Base-by-base conservation (phyloP, 2,329 filamentous ascomycete species). In the Diaporthe eres region DNA sequence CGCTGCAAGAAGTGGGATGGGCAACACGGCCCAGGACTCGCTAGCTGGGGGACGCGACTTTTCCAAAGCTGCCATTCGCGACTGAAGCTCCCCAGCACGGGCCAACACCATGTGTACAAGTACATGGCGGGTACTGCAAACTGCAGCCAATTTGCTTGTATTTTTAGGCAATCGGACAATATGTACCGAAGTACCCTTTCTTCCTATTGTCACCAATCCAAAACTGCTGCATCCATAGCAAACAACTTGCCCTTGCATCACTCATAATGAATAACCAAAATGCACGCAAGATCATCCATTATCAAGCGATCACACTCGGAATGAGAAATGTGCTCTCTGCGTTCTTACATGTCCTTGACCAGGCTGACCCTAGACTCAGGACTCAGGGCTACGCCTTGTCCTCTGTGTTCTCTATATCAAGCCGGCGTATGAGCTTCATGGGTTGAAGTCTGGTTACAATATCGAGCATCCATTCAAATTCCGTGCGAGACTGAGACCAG, bases 51-150 rank as follows among this genome's bases (percentile, higher is more conserved):
- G 37, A 73, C 71, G 71, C 71, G 71, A 73, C 71, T 73, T 73
- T 73, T 73, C 71, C 47, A 65, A 53, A 73, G 71, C 71, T 73
- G 71, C 58, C 71, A 65, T 65, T 65, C 71, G 71, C 71, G 58
- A 73, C 71, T 31, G 39, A 22, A 68, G 65, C 65, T 55, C 47
- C 13, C 12, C 10, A n/a, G 71, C 71, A 73, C 71, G 71, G 71
- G 44, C 71, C 71, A 65, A 7, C 47, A 12, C 8, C 4, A 22
- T 8, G 51, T 31, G 53, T 57, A 47, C 17, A 19, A 10, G 31
- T 70, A 70, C 65, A 19, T 28, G 47, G 25, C 42, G 12, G 37
- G 12, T 25, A 25, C 22, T 9, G 37, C 55, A 10, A 22, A 34
- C 55, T 17, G 28, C 31, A 58, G 8, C 31, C 31, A 34, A 37